Evolutionary conservation across 2,329 filamentous ascomycete species (phyloP).

Genomic region (Penicillium verrucosum): DNA sequence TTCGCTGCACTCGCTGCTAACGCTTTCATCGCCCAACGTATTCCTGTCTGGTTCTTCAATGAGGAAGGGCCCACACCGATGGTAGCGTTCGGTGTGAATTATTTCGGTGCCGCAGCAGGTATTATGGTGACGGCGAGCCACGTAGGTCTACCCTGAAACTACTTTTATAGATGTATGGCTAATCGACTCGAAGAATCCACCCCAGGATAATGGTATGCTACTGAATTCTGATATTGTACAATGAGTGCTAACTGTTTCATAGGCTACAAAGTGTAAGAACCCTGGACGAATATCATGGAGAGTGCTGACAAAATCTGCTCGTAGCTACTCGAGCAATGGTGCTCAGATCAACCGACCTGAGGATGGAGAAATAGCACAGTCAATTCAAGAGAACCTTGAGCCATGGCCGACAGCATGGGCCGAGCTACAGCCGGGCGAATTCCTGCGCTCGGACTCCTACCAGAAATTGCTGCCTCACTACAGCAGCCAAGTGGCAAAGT

Average conservation of each 20-base stretch:
- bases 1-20: constrained; percentile 61
- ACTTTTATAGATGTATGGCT: constrained; percentile 2
- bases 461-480: constrained; percentile 30
- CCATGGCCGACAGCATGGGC: constrained; percentile 47
- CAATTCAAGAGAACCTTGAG: constrained; percentile 55
- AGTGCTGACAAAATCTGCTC: constrained; percentile 20
- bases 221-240: neutral
- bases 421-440: constrained; percentile 46
- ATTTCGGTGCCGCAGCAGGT: constrained; percentile 55
- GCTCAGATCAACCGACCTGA: constrained; percentile 64
- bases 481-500: constrained; percentile 29
- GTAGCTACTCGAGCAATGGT: constrained; percentile 59
- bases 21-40: constrained; percentile 56
- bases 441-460: constrained; percentile 28
- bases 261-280: constrained; percentile 58
- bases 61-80: constrained; percentile 57
- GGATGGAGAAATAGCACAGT: constrained; percentile 56
- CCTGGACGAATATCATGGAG: neutral
- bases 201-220: constrained; percentile 55
- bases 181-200: constrained; percentile 50
- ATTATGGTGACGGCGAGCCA: constrained; percentile 66
- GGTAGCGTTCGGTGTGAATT: constrained; percentile 58
- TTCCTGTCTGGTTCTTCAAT: constrained; percentile 60
- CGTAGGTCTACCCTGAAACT: constrained; percentile 28
- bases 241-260: constrained; percentile 12